Conservation (phyloP, 2,329 filamentous ascomycete genomes). For the Penicillium italicum region DNA sequence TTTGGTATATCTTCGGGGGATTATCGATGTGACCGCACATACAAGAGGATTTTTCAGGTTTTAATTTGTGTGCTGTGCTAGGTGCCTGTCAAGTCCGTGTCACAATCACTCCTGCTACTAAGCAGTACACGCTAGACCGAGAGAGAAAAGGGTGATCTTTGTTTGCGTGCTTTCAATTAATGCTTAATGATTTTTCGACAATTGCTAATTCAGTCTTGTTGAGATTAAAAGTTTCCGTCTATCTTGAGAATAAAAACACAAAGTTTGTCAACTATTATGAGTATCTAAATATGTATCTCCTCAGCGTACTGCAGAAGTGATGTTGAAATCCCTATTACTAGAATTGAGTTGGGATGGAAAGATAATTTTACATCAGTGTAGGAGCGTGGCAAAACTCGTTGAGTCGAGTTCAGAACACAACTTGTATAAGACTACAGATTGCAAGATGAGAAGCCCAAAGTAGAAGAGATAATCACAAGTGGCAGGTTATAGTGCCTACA, state of each 20-base stretch:
- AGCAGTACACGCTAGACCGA: too few relatives aligned
- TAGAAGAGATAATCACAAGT: too few relatives aligned
- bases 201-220: neutral
- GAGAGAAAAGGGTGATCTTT: neutral
- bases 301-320: neutral
- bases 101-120: neutral
- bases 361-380: too few relatives aligned
- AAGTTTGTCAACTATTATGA: neutral
- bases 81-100: neutral
- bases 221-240: neutral
- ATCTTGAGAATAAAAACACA: too few relatives aligned
- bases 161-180: conserved; percentile 1
- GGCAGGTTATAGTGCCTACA: too few relatives aligned
- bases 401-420: neutral
- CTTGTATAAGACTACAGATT: neutral
- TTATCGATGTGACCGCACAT: neutral
- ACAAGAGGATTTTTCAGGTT: neutral
- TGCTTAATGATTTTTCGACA: neutral
- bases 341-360: neutral
- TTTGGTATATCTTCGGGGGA: neutral
- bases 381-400: too few relatives aligned
- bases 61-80: neutral
- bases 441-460: neutral
- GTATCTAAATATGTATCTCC: neutral
- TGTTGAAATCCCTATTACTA: neutral